Conservation (phyloP, 371 early-diverging fungal species). For the Mortierella sp. region DNA sequence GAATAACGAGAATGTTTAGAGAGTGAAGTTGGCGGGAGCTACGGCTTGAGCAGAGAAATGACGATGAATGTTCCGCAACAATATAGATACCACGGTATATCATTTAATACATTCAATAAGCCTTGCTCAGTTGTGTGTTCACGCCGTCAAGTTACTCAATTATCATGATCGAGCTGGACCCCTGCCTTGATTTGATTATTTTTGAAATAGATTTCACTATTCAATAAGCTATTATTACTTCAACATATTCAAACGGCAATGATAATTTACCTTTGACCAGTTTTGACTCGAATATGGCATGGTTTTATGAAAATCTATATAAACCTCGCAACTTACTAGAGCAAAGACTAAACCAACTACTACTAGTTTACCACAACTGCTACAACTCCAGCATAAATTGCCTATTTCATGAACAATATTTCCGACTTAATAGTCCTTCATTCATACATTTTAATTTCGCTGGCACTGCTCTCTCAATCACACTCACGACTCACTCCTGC, state of each 20-base stretch:
- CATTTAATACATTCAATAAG: not conserved
- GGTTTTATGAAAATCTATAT: not conserved
- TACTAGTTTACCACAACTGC: not conserved
- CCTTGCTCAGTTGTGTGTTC: not conserved
- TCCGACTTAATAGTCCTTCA: not conserved
- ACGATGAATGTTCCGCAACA: not conserved
- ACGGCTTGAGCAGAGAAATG: not conserved
- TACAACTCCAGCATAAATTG: no score
- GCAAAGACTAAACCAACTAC: not conserved
- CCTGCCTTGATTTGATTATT: not conserved
- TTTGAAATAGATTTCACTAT: not conserved
- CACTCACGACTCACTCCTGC: not conserved
- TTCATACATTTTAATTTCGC: not conserved
- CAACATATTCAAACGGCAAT: not conserved
- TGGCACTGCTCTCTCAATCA: no score
- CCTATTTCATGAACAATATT: not conserved
- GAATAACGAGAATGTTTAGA: not conserved
- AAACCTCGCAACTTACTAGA: no score
- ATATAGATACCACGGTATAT: not conserved
- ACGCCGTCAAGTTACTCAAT: not conserved
- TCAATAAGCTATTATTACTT: not conserved
- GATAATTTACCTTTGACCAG: not conserved
- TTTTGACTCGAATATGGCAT: slow-evolving; percentile 2
- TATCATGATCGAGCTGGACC: not conserved
- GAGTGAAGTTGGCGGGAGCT: not conserved